phyloP scores from a whole-genome alignment of 768 basidiomycete species.

The Tulasnella sp. region DNA sequence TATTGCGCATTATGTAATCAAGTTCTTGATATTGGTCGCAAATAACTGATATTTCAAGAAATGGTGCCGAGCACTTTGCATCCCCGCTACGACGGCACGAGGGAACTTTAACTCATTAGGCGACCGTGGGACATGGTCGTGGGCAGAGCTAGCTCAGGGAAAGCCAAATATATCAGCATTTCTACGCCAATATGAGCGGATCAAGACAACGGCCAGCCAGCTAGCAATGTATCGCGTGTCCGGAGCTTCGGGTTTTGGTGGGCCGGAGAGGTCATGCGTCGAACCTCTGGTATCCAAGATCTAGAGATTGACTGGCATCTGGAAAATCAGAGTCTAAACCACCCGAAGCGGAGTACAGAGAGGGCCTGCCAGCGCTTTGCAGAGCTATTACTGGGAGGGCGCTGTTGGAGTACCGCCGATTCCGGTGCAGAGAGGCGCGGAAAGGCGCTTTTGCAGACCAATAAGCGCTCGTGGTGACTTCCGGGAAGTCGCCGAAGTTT shows the following conservation, averaged over 20 bases:
- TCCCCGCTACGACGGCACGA: too few relatives aligned
- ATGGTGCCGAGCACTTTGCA: not conserved
- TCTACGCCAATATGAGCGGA: not conserved
- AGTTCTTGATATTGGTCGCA: too few relatives aligned
- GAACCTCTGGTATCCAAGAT: not conserved
- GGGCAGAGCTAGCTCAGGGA: not conserved
- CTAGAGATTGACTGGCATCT: not conserved
- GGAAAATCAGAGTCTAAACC: too few relatives aligned
- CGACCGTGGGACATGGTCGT: not conserved
- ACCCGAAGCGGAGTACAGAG: too few relatives aligned
- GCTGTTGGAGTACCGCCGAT: not conserved
- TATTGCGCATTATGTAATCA: too few relatives aligned
- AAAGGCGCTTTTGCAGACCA: not conserved
- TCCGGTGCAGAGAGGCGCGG: not conserved
- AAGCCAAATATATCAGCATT: not conserved
- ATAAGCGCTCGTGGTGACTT: constrained; percentile 11
- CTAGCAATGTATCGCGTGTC: too few relatives aligned
- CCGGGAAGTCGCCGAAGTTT: constrained; percentile 19
- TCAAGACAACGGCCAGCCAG: not conserved
- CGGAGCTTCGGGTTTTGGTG: not conserved
- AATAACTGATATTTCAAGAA: not conserved
- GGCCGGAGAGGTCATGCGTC: not conserved
- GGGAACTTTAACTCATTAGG: not conserved
- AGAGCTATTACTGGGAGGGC: too few relatives aligned
- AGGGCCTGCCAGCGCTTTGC: too few relatives aligned